phyloP scores from a whole-genome alignment of 345 rosid species.

The Euphorbia tirucalli region DNA sequence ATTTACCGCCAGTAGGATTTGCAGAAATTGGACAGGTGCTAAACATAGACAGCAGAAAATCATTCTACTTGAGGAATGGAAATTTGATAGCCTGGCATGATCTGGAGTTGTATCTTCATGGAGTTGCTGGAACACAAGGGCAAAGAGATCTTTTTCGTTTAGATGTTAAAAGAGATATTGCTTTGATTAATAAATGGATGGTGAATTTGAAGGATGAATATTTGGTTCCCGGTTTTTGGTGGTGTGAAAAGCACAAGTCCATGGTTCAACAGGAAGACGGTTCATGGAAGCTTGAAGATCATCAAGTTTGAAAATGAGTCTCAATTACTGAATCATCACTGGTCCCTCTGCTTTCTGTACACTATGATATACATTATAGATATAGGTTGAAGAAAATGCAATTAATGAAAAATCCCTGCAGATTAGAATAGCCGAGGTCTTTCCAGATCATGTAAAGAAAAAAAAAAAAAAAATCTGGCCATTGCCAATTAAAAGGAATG shows the following conservation, averaged over 20 bases:
- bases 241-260: conserved; percentile 44
- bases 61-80: conserved; percentile 17
- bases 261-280: conserved; percentile 56
- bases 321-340: too few species aligned
- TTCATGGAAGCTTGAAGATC: conserved; percentile 48
- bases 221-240: conserved; percentile 50
- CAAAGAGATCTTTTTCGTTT: neutral
- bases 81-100: conserved; percentile 9
- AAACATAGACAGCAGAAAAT: conserved; percentile 6
- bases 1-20: conserved; percentile 14
- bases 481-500: too few species aligned
- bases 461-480: too few species aligned
- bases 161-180: conserved; percentile 9
- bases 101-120: conserved; percentile 17
- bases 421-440: neutral
- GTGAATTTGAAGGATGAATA: conserved; percentile 38
- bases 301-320: neutral
- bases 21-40: conserved; percentile 14
- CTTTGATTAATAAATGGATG: conserved; percentile 28
- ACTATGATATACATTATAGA: neutral
- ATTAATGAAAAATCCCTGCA: too few species aligned
- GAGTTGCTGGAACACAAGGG: conserved; percentile 23
- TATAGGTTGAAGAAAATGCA: neutral
- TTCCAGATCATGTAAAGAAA: neutral
- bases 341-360: neutral